Conservation (phyloP, 2,329 filamentous ascomycete species). For the Ophiostoma fasciatum region DNA sequence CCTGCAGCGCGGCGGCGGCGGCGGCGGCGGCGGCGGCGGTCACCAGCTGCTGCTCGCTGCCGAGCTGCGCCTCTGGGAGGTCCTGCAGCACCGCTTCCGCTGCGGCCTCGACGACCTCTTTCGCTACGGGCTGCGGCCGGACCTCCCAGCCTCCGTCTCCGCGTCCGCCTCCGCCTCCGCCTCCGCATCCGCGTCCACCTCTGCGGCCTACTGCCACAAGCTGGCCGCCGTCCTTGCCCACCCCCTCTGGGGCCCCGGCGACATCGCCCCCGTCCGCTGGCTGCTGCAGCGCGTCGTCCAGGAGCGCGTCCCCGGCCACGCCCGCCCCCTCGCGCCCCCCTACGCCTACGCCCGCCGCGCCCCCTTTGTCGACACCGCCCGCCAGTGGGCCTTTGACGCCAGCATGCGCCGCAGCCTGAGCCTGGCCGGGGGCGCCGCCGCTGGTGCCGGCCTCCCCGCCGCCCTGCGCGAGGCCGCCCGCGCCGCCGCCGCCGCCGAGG, state of each 20-base stretch:
- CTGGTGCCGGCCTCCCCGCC: not conserved
- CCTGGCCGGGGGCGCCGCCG: not conserved
- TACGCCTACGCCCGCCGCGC: constrained; percentile 6
- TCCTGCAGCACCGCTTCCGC: constrained; percentile 10
- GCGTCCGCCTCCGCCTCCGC: not conserved
- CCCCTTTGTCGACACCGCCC: constrained; percentile 6
- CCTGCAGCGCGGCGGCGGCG: not conserved
- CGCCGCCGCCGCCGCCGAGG: constrained; percentile 1
- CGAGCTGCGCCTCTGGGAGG: constrained; percentile 9
- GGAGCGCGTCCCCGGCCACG: constrained; percentile 8
- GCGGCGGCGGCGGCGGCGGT: not conserved
- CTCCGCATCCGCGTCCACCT: not conserved
- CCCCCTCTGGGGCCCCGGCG: constrained; percentile 7
- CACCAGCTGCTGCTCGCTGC: not conserved
- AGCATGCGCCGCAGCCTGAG: not conserved
- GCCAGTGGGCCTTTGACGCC: constrained; percentile 4
- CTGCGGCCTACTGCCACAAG: constrained; percentile 4
- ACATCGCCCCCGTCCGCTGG: constrained; percentile 8
- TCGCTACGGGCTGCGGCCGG: constrained; percentile 10
- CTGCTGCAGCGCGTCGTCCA: constrained; percentile 10
- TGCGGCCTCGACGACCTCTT: constrained; percentile 10
- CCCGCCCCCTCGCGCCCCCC: constrained; percentile 7
- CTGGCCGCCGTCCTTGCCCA: constrained; percentile 8
- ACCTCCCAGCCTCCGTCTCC: not conserved
- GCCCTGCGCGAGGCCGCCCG: not conserved